Conservation (phyloP, 352 stramenopile species). For the Globisporangium splendens region DNA sequence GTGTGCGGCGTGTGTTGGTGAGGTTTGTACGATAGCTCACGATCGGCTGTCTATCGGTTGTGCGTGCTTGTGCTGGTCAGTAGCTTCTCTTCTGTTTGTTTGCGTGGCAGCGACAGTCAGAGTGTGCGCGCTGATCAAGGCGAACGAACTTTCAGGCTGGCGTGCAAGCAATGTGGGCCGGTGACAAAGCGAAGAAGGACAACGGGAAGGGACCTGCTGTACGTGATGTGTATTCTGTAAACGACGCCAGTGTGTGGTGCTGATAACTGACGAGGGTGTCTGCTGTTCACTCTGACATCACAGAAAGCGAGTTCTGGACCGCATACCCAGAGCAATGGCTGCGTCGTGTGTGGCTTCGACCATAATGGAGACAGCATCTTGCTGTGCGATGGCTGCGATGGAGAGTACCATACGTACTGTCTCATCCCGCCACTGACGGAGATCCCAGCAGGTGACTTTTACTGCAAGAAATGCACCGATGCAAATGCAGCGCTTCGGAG, state of each 20-base stretch:
- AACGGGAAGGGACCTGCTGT: slow-evolving; percentile 10
- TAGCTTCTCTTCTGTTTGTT: background rate
- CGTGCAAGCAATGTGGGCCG: slow-evolving; percentile 11
- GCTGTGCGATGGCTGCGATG: slow-evolving; percentile 80
- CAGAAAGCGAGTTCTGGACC: slow-evolving; percentile 8
- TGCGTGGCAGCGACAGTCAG: background rate
- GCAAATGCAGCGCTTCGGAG: slow-evolving; percentile 40
- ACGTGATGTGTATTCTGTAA: background rate
- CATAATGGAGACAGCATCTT: slow-evolving; percentile 80
- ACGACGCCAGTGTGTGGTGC: background rate
- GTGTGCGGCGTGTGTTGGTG: background rate
- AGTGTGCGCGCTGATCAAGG: background rate
- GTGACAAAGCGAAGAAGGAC: slow-evolving; percentile 12
- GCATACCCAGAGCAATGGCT: slow-evolving; percentile 44
- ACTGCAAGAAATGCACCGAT: slow-evolving; percentile 69
- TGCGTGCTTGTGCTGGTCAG: background rate
- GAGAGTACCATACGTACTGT: slow-evolving; percentile 87
- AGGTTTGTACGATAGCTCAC: no score
- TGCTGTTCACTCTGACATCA: background rate
- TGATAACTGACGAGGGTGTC: background rate
- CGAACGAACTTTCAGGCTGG: background rate
- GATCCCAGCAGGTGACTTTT: slow-evolving; percentile 80
- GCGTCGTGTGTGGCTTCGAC: slow-evolving; percentile 63
- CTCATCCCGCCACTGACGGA: slow-evolving; percentile 65
- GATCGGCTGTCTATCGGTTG: background rate